Evolutionary conservation across 306 rosid genomes (phyloP).

Genomic region (Quercus robur): DNA sequence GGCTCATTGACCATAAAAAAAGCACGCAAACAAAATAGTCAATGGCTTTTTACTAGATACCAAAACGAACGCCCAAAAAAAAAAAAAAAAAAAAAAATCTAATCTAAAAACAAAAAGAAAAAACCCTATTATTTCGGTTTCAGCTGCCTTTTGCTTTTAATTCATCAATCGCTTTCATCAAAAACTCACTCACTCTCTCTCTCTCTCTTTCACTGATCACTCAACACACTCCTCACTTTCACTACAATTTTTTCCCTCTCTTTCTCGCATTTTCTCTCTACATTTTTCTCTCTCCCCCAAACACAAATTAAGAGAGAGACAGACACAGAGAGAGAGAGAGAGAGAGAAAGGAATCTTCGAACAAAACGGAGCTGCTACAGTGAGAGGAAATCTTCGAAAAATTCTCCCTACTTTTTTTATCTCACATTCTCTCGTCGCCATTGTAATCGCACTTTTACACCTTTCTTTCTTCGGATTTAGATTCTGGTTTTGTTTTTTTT

Average conservation of each 20-base stretch:
- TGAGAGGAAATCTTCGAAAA: constrained; percentile 12
- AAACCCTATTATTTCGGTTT: background rate
- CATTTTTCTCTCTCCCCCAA: constrained; percentile 26
- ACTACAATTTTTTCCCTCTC: background rate
- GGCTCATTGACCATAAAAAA: constrained; percentile 3
- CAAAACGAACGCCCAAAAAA: background rate
- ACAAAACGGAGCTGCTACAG: constrained; percentile 5
- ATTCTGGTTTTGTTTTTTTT: background rate
- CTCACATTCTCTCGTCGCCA: background rate
- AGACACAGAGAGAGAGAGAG: too few relatives aligned
- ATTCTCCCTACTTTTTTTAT: background rate
- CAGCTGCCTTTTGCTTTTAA: background rate
- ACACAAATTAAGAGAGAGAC: background rate
- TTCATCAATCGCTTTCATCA: constrained; percentile 15
- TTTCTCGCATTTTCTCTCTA: constrained; percentile 49
- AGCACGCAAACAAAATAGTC: background rate
- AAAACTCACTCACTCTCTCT: constrained; percentile 6
- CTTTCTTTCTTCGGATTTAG: background rate
- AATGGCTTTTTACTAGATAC: background rate
- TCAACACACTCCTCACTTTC: constrained; percentile 10
- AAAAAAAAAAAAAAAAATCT: background rate
- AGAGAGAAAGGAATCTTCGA: constrained; percentile 2
- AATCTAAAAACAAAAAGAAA: too few relatives aligned
- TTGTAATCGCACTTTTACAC: background rate
- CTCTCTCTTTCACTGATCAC: constrained; percentile 9